A percentile compares a stretch with the other conserved stretches of the same genome.
These are phyloP conservation scores for Cutaneotrichosporon arboriforme DNA, from an alignment of 1,284 basidiomycete genomes.

Conservation along the genomic window DNA sequence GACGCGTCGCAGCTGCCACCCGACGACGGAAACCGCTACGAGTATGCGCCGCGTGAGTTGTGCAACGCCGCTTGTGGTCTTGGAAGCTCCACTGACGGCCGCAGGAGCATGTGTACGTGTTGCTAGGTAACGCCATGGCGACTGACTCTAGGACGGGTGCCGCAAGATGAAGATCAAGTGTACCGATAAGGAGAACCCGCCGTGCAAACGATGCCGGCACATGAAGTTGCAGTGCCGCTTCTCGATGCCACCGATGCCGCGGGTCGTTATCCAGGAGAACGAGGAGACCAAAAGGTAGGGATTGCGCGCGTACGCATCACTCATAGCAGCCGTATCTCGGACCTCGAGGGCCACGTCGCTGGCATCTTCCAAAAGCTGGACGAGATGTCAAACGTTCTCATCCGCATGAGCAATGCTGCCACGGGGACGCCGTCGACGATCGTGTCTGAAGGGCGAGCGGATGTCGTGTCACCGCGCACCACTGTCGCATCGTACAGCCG, in stretches of 20 bases:
- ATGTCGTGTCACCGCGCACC: too few relatives aligned
- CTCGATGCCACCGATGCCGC: constrained; percentile 22
- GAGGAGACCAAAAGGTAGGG: constrained; percentile 6
- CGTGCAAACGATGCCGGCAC: constrained; percentile 22
- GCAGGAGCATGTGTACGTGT: too few relatives aligned
- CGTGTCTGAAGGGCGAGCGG: too few relatives aligned
- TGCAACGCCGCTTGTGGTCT: too few relatives aligned
- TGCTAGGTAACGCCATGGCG: too few relatives aligned
- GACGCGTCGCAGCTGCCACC: too few relatives aligned
- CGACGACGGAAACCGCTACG: too few relatives aligned
- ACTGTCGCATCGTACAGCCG: too few relatives aligned
- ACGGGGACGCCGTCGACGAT: too few relatives aligned
- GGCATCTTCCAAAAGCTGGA: constrained; percentile 19
- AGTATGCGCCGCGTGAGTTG: too few relatives aligned
- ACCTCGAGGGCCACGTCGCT: constrained; percentile 14
- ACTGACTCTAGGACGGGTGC: constrained; percentile 13
- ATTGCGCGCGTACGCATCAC: background rate
- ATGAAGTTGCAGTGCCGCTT: constrained; percentile 24
- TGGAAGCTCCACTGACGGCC: too few relatives aligned
- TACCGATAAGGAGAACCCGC: constrained; percentile 25
- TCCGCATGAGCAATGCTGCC: background rate
- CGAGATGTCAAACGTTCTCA: constrained; percentile 6
- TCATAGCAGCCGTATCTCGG: constrained; percentile 8
- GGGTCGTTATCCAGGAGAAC: constrained; percentile 3
- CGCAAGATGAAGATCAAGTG: constrained; percentile 27